Base-by-base conservation (phyloP, 2,329 filamentous ascomycete species). In the Aaosphaeria pasadenensis region DNA sequence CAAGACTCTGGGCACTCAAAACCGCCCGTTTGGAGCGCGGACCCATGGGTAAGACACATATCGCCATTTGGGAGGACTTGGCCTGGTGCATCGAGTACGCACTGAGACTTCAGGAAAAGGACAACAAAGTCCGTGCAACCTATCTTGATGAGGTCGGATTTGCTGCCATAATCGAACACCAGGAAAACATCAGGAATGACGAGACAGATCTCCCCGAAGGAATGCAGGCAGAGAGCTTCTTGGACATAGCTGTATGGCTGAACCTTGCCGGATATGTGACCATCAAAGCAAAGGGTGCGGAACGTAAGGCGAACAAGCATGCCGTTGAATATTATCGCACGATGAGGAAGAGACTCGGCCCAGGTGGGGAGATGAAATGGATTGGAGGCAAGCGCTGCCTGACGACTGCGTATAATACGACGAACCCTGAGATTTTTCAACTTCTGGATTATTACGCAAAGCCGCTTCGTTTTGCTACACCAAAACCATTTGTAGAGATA, bases 181-280 rank as follows among this genome's bases (percentile, higher is more conserved):
- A 36, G 13, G 48, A 46, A 9, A 30, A 36, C n/a, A 36, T 42
- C 7, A 4, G 33, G 4, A 36, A 36, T 4, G n/a, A 7, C 24
- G 17, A 11, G 30, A 53, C 45, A 43, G 50, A 51, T 30, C 40
- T 50, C 6, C 48, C 45, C 24, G 13, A 13, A 42, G 6, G 42
- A 42, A 2, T 38, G 4, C 36, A 43, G 1, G 43, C 49, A 1
- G 42, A 50, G 17, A 52, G 45, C 1, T 53, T 58, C 29, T 53
- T 65, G 32, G 62, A 65, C 32, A 46, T 66, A 2, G 60, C 61
- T 6, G 51, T 58, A 6, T 50, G 57, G 42, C 47, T 66, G 5
- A 62, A 64, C 31, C 49, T 66, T 2, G 43, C 44, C 9, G 49
- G 45, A 0, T 66, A 63, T 38, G 32, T 60, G 1, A 49, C 50